A percentile compares a stretch with the other conserved stretches of the same genome.
Evolutionary conservation across 441 rosid genomes (phyloP).

Genomic region (Euphorbia corollata): DNA sequence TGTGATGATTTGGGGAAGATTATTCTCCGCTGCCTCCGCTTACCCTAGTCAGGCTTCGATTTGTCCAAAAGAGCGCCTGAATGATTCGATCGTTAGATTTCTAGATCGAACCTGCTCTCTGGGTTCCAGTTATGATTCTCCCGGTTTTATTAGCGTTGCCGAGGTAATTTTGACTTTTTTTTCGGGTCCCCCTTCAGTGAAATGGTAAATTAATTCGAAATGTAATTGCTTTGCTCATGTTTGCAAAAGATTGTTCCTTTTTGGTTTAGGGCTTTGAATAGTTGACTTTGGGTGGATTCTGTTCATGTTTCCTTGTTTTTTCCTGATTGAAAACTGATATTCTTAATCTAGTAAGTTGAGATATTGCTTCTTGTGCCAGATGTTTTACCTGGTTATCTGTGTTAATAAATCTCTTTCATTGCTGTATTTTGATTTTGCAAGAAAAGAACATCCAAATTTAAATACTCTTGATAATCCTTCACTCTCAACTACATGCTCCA

Average conservation of each 20-base stretch:
- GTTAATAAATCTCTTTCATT: not conserved
- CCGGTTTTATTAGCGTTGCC: conserved; percentile 36
- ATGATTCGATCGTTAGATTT: conserved; percentile 48
- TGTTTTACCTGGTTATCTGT: not conserved
- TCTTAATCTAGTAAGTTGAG: not conserved
- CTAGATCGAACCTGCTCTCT: conserved; percentile 35
- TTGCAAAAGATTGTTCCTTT: not conserved
- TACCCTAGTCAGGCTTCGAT: conserved; percentile 30
- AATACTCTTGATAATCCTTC: not conserved
- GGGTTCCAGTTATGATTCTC: conserved; percentile 23
- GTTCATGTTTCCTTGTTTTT: not conserved
- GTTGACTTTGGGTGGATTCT: not conserved
- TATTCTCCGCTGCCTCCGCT: conserved; percentile 23
- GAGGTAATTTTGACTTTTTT: conserved; percentile 42
- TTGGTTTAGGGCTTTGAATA: not conserved
- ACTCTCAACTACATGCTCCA: not conserved
- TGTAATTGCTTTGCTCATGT: not conserved
- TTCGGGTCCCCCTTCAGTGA: not conserved
- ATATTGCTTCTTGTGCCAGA: not conserved
- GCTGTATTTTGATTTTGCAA: not conserved
- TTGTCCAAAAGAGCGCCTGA: conserved; percentile 35
- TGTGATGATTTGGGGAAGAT: conserved; percentile 28
- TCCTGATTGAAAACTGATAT: not conserved
- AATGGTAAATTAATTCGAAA: not conserved
- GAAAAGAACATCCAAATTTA: not conserved